Evolutionary conservation across 169 alveolate genomes (phyloP), one percentile per base, ranked within the genome.

Genomic region (Cryptosporidium ubiquitum): DNA sequence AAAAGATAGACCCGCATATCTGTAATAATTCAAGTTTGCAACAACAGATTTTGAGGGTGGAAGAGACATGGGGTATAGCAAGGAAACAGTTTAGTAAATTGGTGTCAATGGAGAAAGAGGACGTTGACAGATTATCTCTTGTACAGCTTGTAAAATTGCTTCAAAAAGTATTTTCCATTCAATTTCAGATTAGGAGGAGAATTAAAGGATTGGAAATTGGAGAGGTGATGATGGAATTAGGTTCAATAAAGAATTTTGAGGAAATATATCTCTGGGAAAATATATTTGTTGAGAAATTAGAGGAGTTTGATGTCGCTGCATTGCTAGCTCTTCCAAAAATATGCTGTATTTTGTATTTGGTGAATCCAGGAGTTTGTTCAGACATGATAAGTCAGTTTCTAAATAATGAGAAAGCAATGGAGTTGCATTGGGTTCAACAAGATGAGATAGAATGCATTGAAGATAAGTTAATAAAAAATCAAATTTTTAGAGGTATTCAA

Each of bases 1-100:
- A 79, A 64, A 79, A 66, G 66, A 79, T 79, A 40, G 89, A 79
- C 40, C 89, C 89, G 4, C 89, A 79, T 20, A 79, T 79, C 42
- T 79, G 73, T 26, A 79, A 79, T 47, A 79, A 79, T 47, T 40
- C 39, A 18, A 33, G 35, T 61, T 44, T 79, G 10, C 89, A 79
- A 9, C 79, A 79, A 26, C 55, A 26, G 29, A 79, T 79, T 12
- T 35, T 79, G n/a, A 79, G 47, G 33, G 71, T 79, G 18, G 79
- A 79, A 18, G 89, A 79, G 20, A 58, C 79, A 40, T 79, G 89
- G 89, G 69, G 89, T 37, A 60, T 79, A 10, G 61, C 75, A 16
- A 79, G 52, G 23, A 79, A 64, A 42, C 69, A 60, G 18, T 23
- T 79, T 26, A 37, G 47, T 42, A 61, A 42, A 14, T 31, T 26